Percentiles rank a stretch among this genome's conserved stretches.
These are phyloP conservation scores for Cladophialophora bantiana DNA, from an alignment of 2,329 filamentous ascomycete species.

Conservation along the genomic window DNA sequence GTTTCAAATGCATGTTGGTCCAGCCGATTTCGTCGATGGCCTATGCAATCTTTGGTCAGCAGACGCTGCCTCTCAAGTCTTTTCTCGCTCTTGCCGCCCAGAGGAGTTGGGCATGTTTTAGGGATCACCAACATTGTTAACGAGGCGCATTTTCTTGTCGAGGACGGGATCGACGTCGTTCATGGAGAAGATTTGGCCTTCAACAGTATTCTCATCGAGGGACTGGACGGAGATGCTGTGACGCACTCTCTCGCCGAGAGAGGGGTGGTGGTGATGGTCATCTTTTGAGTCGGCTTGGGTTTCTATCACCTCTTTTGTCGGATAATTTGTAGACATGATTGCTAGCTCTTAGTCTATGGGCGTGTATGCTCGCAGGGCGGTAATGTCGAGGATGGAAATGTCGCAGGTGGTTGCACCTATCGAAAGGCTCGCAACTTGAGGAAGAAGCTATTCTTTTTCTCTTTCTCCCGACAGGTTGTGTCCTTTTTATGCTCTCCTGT, in stretches of 20 bases:
- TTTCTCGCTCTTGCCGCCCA: neutral
- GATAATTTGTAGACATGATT: slow-evolving; percentile 24
- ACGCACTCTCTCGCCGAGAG: slow-evolving; percentile 29
- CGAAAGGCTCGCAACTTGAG: slow-evolving; percentile 1
- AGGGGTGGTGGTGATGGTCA: slow-evolving; percentile 15
- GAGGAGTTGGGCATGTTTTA: neutral
- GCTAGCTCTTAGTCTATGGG: neutral
- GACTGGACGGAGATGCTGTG: slow-evolving; percentile 30
- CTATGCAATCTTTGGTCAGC: slow-evolving; percentile 20
- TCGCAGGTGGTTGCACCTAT: neutral
- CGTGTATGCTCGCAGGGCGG: neutral
- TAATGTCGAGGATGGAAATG: neutral
- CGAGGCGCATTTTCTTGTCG: slow-evolving; percentile 49
- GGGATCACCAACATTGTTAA: slow-evolving; percentile 43
- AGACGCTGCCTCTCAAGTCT: neutral
- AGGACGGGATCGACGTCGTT: slow-evolving; percentile 48
- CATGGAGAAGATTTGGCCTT: slow-evolving; percentile 40
- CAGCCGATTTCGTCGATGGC: slow-evolving; percentile 66
- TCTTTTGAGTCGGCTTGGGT: slow-evolving; percentile 20
- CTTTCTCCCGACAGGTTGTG: neutral
- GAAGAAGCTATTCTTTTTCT: neutral
- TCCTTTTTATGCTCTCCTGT: neutral
- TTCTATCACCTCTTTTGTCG: slow-evolving; percentile 17
- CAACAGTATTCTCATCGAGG: slow-evolving; percentile 26
- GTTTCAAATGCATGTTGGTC: slow-evolving; percentile 65